These are phyloP conservation scores for Fusarium cicatricum DNA, from an alignment of 2,329 filamentous ascomycete genomes.

Conservation along the genomic window DNA sequence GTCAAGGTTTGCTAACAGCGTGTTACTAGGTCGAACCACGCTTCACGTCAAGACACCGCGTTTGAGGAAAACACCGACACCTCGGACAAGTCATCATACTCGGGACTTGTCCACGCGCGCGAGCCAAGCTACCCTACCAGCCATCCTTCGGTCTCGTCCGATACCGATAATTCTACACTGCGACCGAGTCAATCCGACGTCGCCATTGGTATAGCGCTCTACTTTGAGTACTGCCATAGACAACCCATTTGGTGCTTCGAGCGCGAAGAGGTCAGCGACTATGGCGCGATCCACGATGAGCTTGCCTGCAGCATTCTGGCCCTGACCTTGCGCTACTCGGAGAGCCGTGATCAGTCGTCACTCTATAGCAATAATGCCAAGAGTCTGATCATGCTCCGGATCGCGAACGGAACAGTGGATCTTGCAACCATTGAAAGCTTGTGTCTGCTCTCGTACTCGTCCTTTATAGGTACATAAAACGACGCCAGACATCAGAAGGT, in stretches of 20 bases:
- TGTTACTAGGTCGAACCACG: constrained; percentile 43
- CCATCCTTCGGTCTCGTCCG: constrained; percentile 40
- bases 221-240: constrained; percentile 55
- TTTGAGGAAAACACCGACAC: constrained; percentile 44
- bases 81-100: constrained; percentile 49
- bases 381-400: constrained; percentile 56
- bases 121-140: constrained; percentile 36
- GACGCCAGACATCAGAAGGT: no score
- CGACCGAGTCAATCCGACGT: constrained; percentile 47
- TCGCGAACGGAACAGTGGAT: constrained; percentile 59
- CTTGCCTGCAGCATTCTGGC: constrained; percentile 53
- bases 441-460: constrained; percentile 59
- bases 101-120: constrained; percentile 41
- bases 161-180: constrained; percentile 39
- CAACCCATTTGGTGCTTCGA: constrained; percentile 58
- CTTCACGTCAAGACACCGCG: constrained; percentile 39
- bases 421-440: constrained; percentile 59
- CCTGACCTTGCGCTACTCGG: constrained; percentile 50
- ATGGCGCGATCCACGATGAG: constrained; percentile 49
- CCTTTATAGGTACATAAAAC: constrained; percentile 54
- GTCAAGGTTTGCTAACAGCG: constrained; percentile 43
- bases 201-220: constrained; percentile 47
- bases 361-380: constrained; percentile 51
- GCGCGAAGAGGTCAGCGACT: constrained; percentile 50
- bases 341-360: constrained; percentile 45